Evolutionary conservation across 1,139 yeast species (phyloP).

Genomic region (Suhomyces panamericanus): DNA sequence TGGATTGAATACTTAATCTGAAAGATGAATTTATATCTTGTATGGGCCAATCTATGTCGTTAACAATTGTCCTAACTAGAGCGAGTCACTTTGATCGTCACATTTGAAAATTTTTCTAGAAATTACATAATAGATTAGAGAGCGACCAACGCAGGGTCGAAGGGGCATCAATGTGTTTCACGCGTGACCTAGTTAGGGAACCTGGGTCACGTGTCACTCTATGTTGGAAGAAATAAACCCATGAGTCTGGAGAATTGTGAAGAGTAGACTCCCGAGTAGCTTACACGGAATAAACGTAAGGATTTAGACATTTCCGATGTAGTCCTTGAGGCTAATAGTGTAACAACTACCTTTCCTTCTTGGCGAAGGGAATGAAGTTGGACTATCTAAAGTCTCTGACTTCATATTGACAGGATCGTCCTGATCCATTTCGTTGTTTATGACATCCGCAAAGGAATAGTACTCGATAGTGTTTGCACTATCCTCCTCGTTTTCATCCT

Average conservation of each 20-base stretch:
- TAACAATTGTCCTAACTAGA: neutral
- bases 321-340: conserved; percentile 25
- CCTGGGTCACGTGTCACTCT: conserved; percentile 4
- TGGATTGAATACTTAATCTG: neutral
- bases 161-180: neutral
- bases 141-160: neutral
- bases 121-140: conserved; percentile 8
- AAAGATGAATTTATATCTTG: neutral
- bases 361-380: neutral
- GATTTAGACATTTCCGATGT: conserved; percentile 16
- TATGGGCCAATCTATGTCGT: conserved; percentile 3
- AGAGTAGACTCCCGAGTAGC: no score
- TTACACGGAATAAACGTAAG: no score
- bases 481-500: conserved; percentile 9
- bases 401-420: conserved; percentile 3
- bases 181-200: conserved; percentile 5
- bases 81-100: conserved; percentile 11
- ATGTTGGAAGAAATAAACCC: no score
- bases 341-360: conserved; percentile 19
- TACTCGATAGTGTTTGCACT: conserved; percentile 26
- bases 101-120: conserved; percentile 11
- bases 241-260: no score
- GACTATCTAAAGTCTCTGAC: neutral
- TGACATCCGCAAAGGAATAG: conserved; percentile 37
- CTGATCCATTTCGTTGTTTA: conserved; percentile 20